Evolutionary conservation across 192 early-diverging fungal genomes (phyloP).

Genomic region (Entophlyctis helioformis): DNA sequence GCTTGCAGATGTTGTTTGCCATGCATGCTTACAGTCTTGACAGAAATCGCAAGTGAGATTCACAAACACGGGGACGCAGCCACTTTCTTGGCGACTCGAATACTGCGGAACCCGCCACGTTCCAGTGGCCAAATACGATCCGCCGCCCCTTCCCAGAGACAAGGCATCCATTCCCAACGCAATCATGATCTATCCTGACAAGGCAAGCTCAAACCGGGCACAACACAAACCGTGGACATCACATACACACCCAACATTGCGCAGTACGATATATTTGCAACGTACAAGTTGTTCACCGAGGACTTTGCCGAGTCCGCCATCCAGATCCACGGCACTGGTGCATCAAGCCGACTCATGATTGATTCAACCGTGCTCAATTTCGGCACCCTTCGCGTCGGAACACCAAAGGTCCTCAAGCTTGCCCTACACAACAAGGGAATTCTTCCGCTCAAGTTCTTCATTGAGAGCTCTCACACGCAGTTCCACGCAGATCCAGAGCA

Average conservation of each 20-base stretch:
- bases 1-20: too few relatives aligned
- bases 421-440: slow-evolving; percentile 32
- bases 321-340: slow-evolving; percentile 32
- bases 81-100: slow-evolving; percentile 30
- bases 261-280: slow-evolving; percentile 27
- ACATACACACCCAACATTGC: slow-evolving; percentile 32
- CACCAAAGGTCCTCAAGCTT: slow-evolving; percentile 13
- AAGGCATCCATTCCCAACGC: slow-evolving; percentile 16
- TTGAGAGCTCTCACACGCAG: slow-evolving; percentile 29
- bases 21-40: background rate
- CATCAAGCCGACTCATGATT: slow-evolving; percentile 20
- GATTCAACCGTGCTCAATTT: slow-evolving; percentile 23
- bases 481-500: slow-evolving; percentile 43
- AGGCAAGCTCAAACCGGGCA: slow-evolving; percentile 28
- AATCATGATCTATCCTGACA: slow-evolving; percentile 26
- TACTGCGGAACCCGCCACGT: slow-evolving; percentile 8
- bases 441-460: slow-evolving; percentile 32
- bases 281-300: slow-evolving; percentile 22
- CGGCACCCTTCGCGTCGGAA: slow-evolving; percentile 36
- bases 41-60: slow-evolving; percentile 27
- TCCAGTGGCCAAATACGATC: slow-evolving; percentile 22
- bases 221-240: slow-evolving; percentile 33
- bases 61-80: slow-evolving; percentile 27
- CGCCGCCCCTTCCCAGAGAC: slow-evolving; percentile 17
- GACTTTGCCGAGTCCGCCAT: slow-evolving; percentile 32